phyloP scores from a whole-genome alignment of 768 basidiomycete species.

The Mycena crocata region DNA sequence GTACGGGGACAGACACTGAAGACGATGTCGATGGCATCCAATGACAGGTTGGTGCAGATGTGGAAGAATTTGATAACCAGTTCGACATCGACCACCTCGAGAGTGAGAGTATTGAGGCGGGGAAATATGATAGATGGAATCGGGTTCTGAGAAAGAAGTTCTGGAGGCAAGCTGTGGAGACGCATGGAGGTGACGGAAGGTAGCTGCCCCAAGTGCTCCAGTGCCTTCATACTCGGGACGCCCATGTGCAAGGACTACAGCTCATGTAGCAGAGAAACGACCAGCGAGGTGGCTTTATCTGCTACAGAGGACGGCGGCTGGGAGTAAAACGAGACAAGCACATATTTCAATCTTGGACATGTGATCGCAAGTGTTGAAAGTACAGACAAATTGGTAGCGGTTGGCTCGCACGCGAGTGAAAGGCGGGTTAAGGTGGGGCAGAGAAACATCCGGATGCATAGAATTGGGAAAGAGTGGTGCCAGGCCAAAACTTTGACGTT shows the following conservation, averaged over 20 bases:
- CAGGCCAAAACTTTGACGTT: neutral
- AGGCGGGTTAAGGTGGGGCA: neutral
- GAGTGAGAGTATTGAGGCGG: neutral
- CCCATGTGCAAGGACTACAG: neutral
- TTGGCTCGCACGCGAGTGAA: neutral
- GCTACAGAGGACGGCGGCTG: neutral
- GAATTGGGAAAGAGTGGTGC: neutral
- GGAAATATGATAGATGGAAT: neutral
- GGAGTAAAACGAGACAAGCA: neutral
- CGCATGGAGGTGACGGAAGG: neutral
- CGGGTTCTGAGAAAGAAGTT: no score
- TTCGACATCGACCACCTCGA: neutral
- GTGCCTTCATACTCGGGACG: neutral
- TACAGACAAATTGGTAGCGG: neutral
- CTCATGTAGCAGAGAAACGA: neutral
- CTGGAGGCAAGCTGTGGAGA: no score
- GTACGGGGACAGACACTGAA: neutral
- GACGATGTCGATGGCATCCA: neutral
- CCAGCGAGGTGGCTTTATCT: neutral
- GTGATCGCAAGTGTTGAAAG: neutral
- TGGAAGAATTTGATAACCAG: neutral
- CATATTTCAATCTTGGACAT: neutral
- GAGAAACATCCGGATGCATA: neutral
- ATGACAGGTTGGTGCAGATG: neutral
- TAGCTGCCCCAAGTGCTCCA: neutral